Conservation (phyloP, 1,284 basidiomycete species). For the Cutaneotrichosporon cutaneum region DNA sequence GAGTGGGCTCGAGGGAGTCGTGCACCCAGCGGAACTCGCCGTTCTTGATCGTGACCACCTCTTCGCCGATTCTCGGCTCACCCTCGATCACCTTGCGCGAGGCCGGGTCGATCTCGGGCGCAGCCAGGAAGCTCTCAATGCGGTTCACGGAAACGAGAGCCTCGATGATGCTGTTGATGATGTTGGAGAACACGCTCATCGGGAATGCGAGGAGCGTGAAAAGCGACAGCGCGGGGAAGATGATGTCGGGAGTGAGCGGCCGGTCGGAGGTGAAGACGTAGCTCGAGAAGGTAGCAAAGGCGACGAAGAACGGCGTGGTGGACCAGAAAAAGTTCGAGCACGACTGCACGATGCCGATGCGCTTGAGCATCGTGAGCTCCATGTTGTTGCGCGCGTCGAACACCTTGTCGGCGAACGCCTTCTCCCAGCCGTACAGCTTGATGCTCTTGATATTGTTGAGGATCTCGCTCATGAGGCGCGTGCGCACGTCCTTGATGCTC, state of each 20-base stretch:
- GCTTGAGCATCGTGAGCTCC: conserved; percentile 76
- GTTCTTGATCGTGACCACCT: conserved; percentile 67
- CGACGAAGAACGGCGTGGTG: conserved; percentile 63
- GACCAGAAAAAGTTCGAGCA: conserved; percentile 41
- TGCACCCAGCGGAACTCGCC: conserved; percentile 78
- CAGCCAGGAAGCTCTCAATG: conserved; percentile 71
- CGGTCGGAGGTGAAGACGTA: conserved; percentile 67
- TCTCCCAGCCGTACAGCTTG: conserved; percentile 67
- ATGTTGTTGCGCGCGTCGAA: conserved; percentile 76
- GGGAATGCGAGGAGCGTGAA: conserved; percentile 90
- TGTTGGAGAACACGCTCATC: conserved; percentile 64
- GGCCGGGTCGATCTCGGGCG: conserved; percentile 76
- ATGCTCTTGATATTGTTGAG: conserved; percentile 82
- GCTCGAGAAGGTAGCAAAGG: conserved; percentile 78
- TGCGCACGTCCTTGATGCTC: conserved; percentile 71
- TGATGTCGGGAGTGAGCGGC: conserved; percentile 83
- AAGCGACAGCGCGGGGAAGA: conserved; percentile 90
- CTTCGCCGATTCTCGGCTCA: conserved; percentile 61
- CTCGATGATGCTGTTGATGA: conserved; percentile 53
- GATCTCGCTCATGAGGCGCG: conserved; percentile 60
- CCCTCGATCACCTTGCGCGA: conserved; percentile 60
- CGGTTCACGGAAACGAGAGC: conserved; percentile 82
- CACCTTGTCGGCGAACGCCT: conserved; percentile 70
- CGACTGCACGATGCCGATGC: conserved; percentile 69
- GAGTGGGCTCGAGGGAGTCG: conserved; percentile 59